These are phyloP conservation scores for Solanum hybrid DNA, from an alignment of 305 asterid species.

Conservation along the genomic window DNA sequence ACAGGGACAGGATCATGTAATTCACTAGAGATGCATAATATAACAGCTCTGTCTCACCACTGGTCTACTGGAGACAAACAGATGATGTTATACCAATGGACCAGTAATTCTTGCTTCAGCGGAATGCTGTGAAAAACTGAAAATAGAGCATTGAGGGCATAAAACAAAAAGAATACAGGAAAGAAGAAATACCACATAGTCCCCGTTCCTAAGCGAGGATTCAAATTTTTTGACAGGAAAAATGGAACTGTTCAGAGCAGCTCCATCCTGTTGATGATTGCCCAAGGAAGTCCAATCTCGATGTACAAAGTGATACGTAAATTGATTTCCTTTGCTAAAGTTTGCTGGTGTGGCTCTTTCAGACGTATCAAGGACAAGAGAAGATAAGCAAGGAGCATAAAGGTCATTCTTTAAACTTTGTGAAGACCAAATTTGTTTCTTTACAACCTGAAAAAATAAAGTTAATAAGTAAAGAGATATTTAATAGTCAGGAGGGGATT, in stretches of 20 bases:
- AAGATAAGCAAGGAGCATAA: constrained; percentile 36
- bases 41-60: background rate
- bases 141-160: constrained; percentile 3
- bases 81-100: background rate
- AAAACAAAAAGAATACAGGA: constrained; percentile 6
- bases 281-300: constrained; percentile 27
- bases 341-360: constrained; percentile 29
- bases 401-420: constrained; percentile 37
- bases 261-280: constrained; percentile 22
- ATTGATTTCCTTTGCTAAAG: constrained; percentile 33
- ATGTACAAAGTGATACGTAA: constrained; percentile 57
- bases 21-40: background rate
- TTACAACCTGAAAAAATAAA: constrained; percentile 43
- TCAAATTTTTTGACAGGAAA: constrained; percentile 24
- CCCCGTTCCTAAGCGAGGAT: constrained; percentile 56
- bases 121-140: background rate
- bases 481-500: constrained; percentile 11
- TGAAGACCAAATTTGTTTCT: constrained; percentile 58
- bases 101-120: constrained; percentile 1
- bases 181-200: constrained; percentile 68
- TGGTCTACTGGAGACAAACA: background rate
- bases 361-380: constrained; percentile 61
- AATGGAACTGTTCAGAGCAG: constrained; percentile 33
- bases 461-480: background rate
- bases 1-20: background rate